phyloP scores from a whole-genome alignment of 495 filamentous ascomycete species.

The Letharia lupina region DNA sequence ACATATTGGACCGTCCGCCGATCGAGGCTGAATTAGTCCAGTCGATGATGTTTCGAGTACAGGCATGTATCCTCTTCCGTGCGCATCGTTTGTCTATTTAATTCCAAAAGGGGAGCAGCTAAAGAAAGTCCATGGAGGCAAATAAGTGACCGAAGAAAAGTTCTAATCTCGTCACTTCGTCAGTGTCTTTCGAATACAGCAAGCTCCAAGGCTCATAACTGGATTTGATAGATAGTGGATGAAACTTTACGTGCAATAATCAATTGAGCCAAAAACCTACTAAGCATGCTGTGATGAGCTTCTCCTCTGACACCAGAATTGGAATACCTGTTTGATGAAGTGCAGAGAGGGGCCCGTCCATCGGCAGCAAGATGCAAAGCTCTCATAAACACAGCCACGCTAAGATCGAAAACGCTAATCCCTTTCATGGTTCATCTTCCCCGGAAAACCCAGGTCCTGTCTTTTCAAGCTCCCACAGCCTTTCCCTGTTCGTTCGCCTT shows the following conservation, averaged over 20 bases:
- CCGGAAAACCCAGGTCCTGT: neutral
- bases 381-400: neutral
- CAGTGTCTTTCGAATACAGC: no score
- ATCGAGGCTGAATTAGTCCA: no score
- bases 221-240: neutral
- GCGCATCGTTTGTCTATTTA: no score
- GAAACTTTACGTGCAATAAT: neutral
- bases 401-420: neutral
- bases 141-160: no score
- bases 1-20: no score
- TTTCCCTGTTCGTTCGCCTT: constrained; percentile 41
- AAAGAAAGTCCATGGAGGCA: no score
- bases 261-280: neutral
- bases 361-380: neutral
- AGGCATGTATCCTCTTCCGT: no score
- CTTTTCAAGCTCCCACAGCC: neutral
- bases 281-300: neutral
- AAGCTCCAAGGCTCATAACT: no score
- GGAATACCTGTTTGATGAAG: neutral
- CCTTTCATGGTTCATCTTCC: neutral
- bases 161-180: no score
- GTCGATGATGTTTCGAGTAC: no score
- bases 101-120: no score
- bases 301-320: neutral
- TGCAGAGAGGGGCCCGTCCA: neutral